Evolutionary conservation across 306 rosid genomes (phyloP), one percentile per base, ranked within the genome.

Genomic region (Hylodesmum podocarpum): DNA sequence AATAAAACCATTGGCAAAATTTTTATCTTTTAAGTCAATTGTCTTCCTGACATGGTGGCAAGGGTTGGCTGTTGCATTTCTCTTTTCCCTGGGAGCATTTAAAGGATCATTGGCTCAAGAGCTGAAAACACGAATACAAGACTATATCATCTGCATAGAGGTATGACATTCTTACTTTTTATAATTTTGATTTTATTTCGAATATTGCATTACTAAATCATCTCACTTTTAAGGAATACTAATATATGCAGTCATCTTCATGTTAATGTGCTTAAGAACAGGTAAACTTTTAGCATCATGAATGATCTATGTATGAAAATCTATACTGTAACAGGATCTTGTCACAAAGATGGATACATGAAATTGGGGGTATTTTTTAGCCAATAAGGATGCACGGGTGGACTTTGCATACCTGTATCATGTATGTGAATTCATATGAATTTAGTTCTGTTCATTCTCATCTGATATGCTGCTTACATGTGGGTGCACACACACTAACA

Each of bases 41-140:
- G 88, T 92, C 63, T 96, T 96, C 87, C 86, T 92, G 82, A 96
- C 99, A 72, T 96, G 99, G 99, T 96, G 99, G 99, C 99, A 96
- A 92, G 98, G 99, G 29, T 27, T 96, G 68, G 99, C 96, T 40
- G 91, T 92, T 70, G 99, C 97, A 50, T 89, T 96, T 86, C 90
- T 96, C 78, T 89, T 96, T 51, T 92, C 92, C 9, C 39, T 92
- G 66, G 99, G 99, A 66, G 94, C 89, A 82, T 91, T 96, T 68
- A 86, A 80, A 78, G 99, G 98, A 76, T 85, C 96, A 57, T 58
- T 96, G 77, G 98, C 99, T 37, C 88, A 84, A 76, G 93, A 87
- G 86, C 89, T 96, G 71, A 87, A 80, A 84, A 89, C 96, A 16
- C 96, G 97, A 25, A 92, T 96, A 66, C 98, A 92, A 86, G 99